Evolutionary conservation across 768 basidiomycete genomes (phyloP).

Genomic region (Gymnopilus dilepis): DNA sequence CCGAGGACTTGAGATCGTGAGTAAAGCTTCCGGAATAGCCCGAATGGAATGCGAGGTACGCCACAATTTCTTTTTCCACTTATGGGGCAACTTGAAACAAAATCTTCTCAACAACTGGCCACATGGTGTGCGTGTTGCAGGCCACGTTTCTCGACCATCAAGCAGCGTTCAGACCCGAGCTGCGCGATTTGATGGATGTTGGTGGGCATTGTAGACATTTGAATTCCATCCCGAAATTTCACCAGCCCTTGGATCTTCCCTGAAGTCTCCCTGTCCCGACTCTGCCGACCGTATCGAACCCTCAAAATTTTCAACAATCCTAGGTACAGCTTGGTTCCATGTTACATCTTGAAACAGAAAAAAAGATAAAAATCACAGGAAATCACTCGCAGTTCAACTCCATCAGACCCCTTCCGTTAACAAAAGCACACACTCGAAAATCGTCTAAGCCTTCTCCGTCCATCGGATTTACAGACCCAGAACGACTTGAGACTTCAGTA

Average conservation of each 20-base stretch:
- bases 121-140: not conserved
- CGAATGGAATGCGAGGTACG: not conserved
- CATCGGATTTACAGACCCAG: not conserved
- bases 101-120: not conserved
- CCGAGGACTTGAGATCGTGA: not conserved
- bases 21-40: not conserved
- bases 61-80: not conserved
- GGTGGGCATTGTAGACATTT: not conserved
- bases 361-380: not conserved
- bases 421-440: not conserved
- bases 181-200: not conserved
- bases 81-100: not conserved
- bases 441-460: not conserved
- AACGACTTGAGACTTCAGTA: constrained; percentile 36
- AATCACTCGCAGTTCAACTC: not conserved
- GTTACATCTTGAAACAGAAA: not conserved
- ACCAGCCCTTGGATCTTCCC: not conserved
- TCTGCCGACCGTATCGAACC: not conserved
- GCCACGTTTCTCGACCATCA: not conserved
- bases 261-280: not conserved
- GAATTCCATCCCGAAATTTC: not conserved
- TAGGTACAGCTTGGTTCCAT: not conserved
- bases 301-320: not conserved
- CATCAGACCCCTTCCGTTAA: not conserved
- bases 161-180: not conserved